These are phyloP conservation scores for Cadophora sp. DNA, from an alignment of 2,329 filamentous ascomycete genomes.

Conservation along the genomic window DNA sequence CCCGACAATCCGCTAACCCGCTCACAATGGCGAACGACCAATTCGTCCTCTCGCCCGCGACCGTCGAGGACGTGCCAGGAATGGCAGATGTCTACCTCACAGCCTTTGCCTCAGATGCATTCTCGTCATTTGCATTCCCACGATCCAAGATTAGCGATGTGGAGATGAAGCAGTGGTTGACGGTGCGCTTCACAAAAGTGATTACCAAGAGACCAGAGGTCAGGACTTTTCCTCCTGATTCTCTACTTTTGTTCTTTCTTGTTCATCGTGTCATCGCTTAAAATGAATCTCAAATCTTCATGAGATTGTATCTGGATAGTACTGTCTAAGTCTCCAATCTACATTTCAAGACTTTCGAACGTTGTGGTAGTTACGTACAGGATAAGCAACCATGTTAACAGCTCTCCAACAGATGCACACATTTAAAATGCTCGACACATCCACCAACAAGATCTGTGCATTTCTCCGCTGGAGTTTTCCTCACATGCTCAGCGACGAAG, in stretches of 20 bases:
- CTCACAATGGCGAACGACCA: not conserved
- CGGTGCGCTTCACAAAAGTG: conserved; percentile 38
- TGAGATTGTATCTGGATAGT: too few species aligned
- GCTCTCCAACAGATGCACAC: conserved; percentile 31
- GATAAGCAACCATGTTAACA: not conserved
- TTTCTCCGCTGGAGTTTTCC: conserved; percentile 48
- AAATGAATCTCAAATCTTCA: too few species aligned
- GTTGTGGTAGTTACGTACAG: too few species aligned
- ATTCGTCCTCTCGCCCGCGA: conserved; percentile 34
- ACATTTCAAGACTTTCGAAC: too few species aligned
- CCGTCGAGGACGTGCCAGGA: conserved; percentile 41
- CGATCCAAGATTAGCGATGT: conserved; percentile 18
- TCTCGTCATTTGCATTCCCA: conserved; percentile 42
- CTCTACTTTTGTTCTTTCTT: not conserved
- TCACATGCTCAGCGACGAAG: conserved; percentile 34
- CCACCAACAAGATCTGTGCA: conserved; percentile 42
- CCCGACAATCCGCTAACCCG: too few species aligned
- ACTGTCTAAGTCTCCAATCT: too few species aligned
- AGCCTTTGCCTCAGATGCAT: conserved; percentile 38
- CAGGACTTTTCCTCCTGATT: not conserved
- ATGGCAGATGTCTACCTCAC: conserved; percentile 44
- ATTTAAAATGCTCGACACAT: conserved; percentile 45
- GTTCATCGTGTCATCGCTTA: not conserved
- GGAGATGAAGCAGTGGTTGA: conserved; percentile 42
- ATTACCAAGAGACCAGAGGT: conserved; percentile 38